Percentiles rank a stretch among this genome's conserved stretches.
phyloP scores from a whole-genome alignment of 1,284 basidiomycete species.

The Apiotrichum montevideense region DNA sequence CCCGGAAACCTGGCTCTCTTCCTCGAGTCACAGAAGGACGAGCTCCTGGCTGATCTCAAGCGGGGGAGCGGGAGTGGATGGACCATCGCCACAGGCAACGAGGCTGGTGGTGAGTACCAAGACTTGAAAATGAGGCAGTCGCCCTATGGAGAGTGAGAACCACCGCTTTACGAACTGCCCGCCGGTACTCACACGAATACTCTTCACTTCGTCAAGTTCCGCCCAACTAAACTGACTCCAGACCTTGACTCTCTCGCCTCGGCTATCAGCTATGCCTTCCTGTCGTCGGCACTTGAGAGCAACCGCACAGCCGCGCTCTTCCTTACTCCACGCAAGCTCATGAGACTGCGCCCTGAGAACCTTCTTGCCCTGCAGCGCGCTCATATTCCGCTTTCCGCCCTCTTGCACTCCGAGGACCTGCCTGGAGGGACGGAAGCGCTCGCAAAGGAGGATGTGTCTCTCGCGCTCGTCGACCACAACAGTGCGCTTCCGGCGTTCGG shows the following conservation, averaged over 20 bases:
- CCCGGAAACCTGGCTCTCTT: constrained; percentile 41
- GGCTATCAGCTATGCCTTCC: constrained; percentile 72
- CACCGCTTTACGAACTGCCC: too few relatives aligned
- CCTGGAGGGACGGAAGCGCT: constrained; percentile 44
- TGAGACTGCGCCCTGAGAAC: constrained; percentile 81
- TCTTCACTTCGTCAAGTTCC: too few relatives aligned
- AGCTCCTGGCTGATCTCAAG: constrained; percentile 51
- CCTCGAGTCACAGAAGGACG: constrained; percentile 47
- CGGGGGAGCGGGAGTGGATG: constrained; percentile 55
- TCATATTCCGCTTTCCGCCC: constrained; percentile 57
- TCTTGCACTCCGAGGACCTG: constrained; percentile 45
- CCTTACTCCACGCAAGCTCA: constrained; percentile 63
- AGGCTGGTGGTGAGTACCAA: constrained; percentile 67
- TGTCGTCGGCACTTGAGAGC: constrained; percentile 54
- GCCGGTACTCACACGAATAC: too few relatives aligned
- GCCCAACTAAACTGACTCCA: constrained; percentile 36
- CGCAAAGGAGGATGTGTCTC: constrained; percentile 53
- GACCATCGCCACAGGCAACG: constrained; percentile 83
- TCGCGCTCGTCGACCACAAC: constrained; percentile 88
- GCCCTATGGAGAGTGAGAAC: too few relatives aligned
- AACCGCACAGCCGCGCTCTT: constrained; percentile 64
- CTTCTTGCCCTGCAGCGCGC: constrained; percentile 61
- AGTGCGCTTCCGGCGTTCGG: constrained; percentile 56
- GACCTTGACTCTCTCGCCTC: constrained; percentile 84
- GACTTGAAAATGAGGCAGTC: background rate